Evolutionary conservation across 306 rosid species (phyloP), one percentile per base, ranked within the genome.

Genomic region (Macrotyloma uniflorum): DNA sequence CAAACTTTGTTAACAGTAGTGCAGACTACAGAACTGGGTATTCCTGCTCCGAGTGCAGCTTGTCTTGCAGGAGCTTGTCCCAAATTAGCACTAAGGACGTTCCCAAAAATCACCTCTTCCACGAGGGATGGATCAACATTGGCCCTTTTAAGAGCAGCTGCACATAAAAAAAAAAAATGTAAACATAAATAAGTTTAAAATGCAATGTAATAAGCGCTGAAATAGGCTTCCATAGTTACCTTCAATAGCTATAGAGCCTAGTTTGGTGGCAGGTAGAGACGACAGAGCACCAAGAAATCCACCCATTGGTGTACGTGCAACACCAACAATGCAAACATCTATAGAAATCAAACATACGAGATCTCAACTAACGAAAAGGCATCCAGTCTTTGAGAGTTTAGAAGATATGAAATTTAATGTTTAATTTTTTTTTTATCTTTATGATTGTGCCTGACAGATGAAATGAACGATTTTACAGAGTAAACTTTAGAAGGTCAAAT

Each of bases 51-150:
- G 40, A 96, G 50, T 64, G 99, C 98, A 83, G 99, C 99, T 78
- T 96, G 99, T 75, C 99, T 91, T 53, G 99, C 99, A 0, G 99
- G 99, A 82, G 99, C 98, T 88, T 96, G 98, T 63, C 99, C 99
- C 86, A 96, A 88, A 85, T 96, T 96, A 58, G 99, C 99, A 81
- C 96, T 93, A 66, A 96, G 94, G 77, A 96, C 99, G 70, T 96
- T 96, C 81, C 98, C 98, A 20, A 96, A 96, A 86, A 81, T 59
- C 57, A 96, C 98, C 89, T 96, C 99, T 87, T 96, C 79, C 2
- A 96, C 99, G 74, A 87, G 91, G 74, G 96, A 81, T 33, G 99
- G 91, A 89, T 93, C 97, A 80, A 96, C 85, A 53, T 90, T 90
- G 14, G 99, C 98, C 71, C 97, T 87, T 70, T 93, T 93, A 71